Percentiles rank a stretch among this genome's conserved stretches.
These are phyloP conservation scores for Physaria fendleri DNA, from an alignment of 345 rosid species.

Conservation along the genomic window DNA sequence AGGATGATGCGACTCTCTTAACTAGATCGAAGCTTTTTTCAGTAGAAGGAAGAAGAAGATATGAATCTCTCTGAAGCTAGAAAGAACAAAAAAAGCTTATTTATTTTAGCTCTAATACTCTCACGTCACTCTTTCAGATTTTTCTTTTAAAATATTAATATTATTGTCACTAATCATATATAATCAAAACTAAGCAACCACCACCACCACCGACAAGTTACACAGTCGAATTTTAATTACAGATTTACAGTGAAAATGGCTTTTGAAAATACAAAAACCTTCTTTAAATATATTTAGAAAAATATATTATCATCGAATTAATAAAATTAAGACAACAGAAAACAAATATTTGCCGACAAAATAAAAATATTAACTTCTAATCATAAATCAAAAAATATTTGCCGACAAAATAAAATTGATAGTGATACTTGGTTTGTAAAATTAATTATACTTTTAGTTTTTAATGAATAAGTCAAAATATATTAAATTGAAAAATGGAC, in stretches of 20 bases:
- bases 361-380: no score
- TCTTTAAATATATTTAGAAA: no score
- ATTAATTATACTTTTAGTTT: no score
- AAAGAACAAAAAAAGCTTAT: constrained; percentile 12
- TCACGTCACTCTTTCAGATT: constrained; percentile 15
- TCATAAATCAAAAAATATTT: no score
- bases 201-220: constrained; percentile 33
- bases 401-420: no score
- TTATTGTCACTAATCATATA: constrained; percentile 14
- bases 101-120: constrained; percentile 27
- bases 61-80: constrained; percentile 10
- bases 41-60: background rate
- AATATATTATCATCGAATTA: no score
- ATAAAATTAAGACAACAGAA: no score
- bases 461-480: no score
- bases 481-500: no score
- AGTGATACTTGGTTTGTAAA: no score
- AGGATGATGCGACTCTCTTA: constrained; percentile 16
- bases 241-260: background rate
- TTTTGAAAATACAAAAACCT: no score
- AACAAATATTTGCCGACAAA: no score
- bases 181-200: constrained; percentile 25
- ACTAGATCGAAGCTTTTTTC: constrained; percentile 10
- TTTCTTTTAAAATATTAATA: background rate
- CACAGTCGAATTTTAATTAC: background rate